These are phyloP conservation scores for Lachnellula subtilissima DNA, from an alignment of 2,329 filamentous ascomycete species.

Conservation along the genomic window DNA sequence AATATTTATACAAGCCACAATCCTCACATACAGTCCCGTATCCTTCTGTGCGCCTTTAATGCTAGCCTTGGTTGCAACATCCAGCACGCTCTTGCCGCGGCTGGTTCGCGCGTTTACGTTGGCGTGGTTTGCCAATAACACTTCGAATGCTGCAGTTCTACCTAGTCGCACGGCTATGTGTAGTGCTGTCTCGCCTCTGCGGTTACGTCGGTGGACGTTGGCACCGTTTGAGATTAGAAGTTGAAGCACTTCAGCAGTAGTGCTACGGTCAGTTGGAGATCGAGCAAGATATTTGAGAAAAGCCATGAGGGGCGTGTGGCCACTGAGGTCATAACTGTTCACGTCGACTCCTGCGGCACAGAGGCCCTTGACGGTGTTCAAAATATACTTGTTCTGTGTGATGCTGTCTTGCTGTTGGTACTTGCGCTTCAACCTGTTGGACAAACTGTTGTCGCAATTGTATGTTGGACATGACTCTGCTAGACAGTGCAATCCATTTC, in stretches of 20 bases:
- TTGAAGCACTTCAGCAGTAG: background rate
- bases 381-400: background rate
- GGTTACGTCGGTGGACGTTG: conserved; percentile 2
- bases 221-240: conserved; percentile 1
- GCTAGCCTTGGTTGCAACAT: background rate
- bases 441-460: background rate
- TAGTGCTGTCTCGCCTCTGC: conserved; percentile 10
- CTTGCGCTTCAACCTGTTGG: background rate
- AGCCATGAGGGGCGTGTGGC: conserved; percentile 9
- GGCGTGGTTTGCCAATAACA: background rate
- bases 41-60: background rate
- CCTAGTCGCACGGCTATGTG: conserved; percentile 6
- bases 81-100: background rate
- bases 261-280: background rate
- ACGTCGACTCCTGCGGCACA: conserved; percentile 1
- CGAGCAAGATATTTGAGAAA: background rate
- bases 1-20: background rate
- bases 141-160: background rate
- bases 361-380: background rate
- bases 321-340: conserved; percentile 5
- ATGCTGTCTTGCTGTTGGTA: background rate
- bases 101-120: conserved; percentile 5
- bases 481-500: conserved; percentile 4
- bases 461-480: background rate
- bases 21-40: background rate